phyloP scores from a whole-genome alignment of 1,139 yeast genomes.

The Wickerhamiella pararugosa region DNA sequence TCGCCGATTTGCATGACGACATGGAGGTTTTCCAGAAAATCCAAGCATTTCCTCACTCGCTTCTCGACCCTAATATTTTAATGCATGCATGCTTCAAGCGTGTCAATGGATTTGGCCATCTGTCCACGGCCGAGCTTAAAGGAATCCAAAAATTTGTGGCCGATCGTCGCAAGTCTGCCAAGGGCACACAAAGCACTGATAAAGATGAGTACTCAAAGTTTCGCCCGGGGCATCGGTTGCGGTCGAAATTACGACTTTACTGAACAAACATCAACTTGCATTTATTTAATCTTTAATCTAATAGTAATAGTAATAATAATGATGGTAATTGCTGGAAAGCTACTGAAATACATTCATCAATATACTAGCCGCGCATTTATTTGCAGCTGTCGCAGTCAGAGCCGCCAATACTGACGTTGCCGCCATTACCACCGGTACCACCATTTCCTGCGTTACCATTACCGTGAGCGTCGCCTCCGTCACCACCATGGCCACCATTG shows the following conservation, averaged over 20 bases:
- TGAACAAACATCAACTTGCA: neutral
- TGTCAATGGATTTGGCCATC: conserved; percentile 56
- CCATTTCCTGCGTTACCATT: neutral
- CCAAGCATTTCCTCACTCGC: conserved; percentile 64
- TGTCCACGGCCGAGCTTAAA: conserved; percentile 69
- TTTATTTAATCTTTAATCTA: too few relatives aligned
- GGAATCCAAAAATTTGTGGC: conserved; percentile 65
- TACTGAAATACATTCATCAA: too few relatives aligned
- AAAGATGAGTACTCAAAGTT: conserved; percentile 17
- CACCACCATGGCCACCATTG: too few relatives aligned
- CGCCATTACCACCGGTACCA: neutral
- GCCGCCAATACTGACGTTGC: too few relatives aligned
- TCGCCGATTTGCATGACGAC: conserved; percentile 39
- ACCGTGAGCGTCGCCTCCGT: too few relatives aligned
- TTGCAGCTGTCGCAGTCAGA: too few relatives aligned
- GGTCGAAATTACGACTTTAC: conserved; percentile 14
- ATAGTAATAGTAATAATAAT: too few relatives aligned
- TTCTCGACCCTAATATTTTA: conserved; percentile 54
- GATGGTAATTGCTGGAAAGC: too few relatives aligned
- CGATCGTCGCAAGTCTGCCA: conserved; percentile 24
- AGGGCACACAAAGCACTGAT: conserved; percentile 12
- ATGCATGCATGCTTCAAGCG: conserved; percentile 65
- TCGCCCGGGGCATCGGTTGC: conserved; percentile 17
- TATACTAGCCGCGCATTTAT: too few relatives aligned
- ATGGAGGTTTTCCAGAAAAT: conserved; percentile 78